These are phyloP conservation scores for Amanita inopinata DNA, from an alignment of 768 basidiomycete genomes.

Conservation along the genomic window DNA sequence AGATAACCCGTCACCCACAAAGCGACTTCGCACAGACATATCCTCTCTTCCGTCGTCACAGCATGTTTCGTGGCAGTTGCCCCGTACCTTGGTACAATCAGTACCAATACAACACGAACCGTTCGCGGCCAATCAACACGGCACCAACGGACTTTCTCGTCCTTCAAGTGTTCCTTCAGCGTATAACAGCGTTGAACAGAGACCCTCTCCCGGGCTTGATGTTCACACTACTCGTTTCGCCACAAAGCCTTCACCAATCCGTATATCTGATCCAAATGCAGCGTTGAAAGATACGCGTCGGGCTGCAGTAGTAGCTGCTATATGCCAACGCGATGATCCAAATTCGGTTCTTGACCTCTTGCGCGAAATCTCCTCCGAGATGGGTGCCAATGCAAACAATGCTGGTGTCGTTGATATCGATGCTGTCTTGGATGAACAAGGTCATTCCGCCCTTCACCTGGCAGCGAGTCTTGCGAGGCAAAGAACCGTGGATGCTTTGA, in stretches of 20 bases:
- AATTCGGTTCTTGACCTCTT: conserved; percentile 49
- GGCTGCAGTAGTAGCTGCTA: conserved; percentile 51
- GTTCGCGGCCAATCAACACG: conserved; percentile 20
- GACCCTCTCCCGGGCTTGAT: conserved; percentile 31
- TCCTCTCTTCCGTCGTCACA: conserved; percentile 26
- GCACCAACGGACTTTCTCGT: conserved; percentile 36
- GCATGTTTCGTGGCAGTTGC: conserved; percentile 23
- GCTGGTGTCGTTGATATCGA: conserved; percentile 52
- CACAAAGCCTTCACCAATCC: conserved; percentile 50
- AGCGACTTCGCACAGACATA: conserved; percentile 54
- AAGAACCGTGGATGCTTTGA: conserved; percentile 56
- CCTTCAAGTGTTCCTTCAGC: conserved; percentile 33
- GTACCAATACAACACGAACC: conserved; percentile 16
- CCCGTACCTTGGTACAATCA: conserved; percentile 23
- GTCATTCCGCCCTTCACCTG: conserved; percentile 90
- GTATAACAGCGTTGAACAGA: conserved; percentile 34
- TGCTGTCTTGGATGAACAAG: conserved; percentile 85
- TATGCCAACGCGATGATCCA: conserved; percentile 66
- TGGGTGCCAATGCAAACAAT: conserved; percentile 22
- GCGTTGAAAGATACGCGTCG: conserved; percentile 48
- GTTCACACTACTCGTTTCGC: conserved; percentile 49
- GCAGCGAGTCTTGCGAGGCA: conserved; percentile 79
- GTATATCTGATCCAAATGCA: conserved; percentile 42
- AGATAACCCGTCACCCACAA: conserved; percentile 60
- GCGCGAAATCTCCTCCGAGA: conserved; percentile 48